These are phyloP conservation scores for Ophiosphaerella korrae DNA, from an alignment of 2,329 filamentous ascomycete species.

Conservation along the genomic window DNA sequence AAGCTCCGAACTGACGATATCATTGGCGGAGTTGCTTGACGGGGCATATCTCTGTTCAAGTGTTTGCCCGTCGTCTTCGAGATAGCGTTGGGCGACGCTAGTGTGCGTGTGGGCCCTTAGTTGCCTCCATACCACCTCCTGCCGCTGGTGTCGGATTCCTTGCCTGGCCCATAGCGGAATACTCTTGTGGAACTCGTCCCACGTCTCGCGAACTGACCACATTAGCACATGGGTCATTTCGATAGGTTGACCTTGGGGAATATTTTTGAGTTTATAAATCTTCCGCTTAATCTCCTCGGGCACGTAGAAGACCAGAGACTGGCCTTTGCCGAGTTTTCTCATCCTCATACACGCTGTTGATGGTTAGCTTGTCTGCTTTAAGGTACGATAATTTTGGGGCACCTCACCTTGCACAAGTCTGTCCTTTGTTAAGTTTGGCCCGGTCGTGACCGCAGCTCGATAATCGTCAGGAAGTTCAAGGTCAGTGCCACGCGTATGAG, in stretches of 20 bases:
- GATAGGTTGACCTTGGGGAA: conserved; percentile 38
- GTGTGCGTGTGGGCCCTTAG: conserved; percentile 12
- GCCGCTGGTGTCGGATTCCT: conserved; percentile 57
- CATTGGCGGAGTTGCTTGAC: background rate
- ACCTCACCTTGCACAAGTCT: conserved; percentile 64
- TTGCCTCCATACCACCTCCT: conserved; percentile 34
- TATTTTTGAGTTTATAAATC: conserved; percentile 49
- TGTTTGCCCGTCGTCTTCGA: conserved; percentile 61
- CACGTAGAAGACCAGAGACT: conserved; percentile 67
- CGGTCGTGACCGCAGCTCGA: conserved; percentile 70
- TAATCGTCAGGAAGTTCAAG: conserved; percentile 64
- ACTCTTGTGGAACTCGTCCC: conserved; percentile 53
- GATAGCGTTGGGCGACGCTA: conserved; percentile 48
- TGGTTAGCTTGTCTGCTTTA: conserved; percentile 8
- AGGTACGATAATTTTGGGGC: background rate
- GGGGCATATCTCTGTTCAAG: conserved; percentile 61
- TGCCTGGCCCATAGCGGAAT: conserved; percentile 67
- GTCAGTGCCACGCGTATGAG: conserved; percentile 73
- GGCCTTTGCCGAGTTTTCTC: conserved; percentile 65
- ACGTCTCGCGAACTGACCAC: conserved; percentile 66
- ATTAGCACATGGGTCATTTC: conserved; percentile 60
- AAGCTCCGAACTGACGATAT: background rate
- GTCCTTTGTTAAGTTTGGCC: conserved; percentile 70
- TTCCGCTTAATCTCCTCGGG: conserved; percentile 63
- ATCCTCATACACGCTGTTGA: conserved; percentile 58